Evolutionary conservation across 345 rosid genomes (phyloP), one percentile per base, ranked within the genome.

Genomic region (Citropsis articulata): DNA sequence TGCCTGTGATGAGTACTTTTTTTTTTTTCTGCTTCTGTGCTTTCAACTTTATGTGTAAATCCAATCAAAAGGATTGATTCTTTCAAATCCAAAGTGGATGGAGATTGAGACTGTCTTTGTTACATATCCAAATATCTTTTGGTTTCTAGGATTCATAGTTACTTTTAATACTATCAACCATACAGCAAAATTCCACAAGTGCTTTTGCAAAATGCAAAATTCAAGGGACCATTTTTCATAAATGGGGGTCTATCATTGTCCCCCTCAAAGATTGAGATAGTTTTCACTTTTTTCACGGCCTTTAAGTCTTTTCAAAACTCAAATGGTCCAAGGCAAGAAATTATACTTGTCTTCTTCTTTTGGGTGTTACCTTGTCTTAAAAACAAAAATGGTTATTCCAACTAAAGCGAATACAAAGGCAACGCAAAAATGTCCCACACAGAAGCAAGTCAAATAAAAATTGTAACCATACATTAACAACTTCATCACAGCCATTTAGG

Each of bases 191-290:
- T 16, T 35, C 33, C 36, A 24, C 66, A 2, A 4, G 66, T 61
- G 55, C 57, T 69, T 18, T 53, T 53, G 57, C 57, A 53, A 16
- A 53, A 53, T 18, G 72, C 71, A 64, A 70, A 80, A 74, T 48
- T 69, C 25, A 40, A 77, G 79, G 88, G 84, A 45, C 83, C 83
- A 70, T 76, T 76, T 66, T 59, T 79, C 76, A 69, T 75, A 72
- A 82, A 80, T 81, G 79, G 79, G 48, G 38, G 82, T 82, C 87
- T 66, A 68, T 81, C 86, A 78, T 14, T 84, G 87, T 82, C 81
- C 75, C 79, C 78, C 72, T 18, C 68, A 13, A n/a, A 33, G 85
- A 83, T 71, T 30, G 61, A 67, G 76, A 86, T 79, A 21, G 73
- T 72, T 82, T 80, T 82, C n/a, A 73, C 87, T 69, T 79, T 78